Evolutionary conservation across 78 protist species (phyloP).

Genomic region (Anaeramoeba flamelloides): DNA sequence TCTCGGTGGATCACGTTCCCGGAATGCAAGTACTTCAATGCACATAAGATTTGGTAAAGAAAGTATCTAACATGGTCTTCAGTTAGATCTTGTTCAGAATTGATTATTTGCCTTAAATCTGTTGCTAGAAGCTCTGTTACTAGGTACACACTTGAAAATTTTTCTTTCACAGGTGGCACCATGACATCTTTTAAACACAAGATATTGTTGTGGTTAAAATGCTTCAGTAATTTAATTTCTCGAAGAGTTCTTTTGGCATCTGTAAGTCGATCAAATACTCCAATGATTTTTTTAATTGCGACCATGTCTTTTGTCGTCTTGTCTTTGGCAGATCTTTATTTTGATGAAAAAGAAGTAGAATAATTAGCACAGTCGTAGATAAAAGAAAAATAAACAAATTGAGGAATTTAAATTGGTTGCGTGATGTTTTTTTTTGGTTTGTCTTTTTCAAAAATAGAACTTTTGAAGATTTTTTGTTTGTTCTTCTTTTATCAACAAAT

Average conservation of each 20-base stretch:
- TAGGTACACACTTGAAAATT: slow-evolving; percentile 6
- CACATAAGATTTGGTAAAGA: slow-evolving; percentile 78
- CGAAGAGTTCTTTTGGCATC: slow-evolving; percentile 83
- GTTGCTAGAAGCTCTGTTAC: slow-evolving; percentile 82
- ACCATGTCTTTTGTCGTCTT: no score
- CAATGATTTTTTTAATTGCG: slow-evolving; percentile 79
- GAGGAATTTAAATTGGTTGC: no score
- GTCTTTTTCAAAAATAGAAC: no score
- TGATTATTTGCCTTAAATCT: slow-evolving; percentile 73
- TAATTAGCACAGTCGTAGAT: no score
- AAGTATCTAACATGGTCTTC: no score
- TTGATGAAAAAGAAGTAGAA: no score
- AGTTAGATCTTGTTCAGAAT: slow-evolving; percentile 26
- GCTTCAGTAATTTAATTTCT: slow-evolving; percentile 70
- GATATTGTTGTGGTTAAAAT: slow-evolving; percentile 47
- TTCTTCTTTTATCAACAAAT: no score
- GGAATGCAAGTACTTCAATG: slow-evolving; percentile 76
- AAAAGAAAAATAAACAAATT: no score
- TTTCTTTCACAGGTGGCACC: no score
- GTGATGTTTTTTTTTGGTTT: no score
- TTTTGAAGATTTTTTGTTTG: no score
- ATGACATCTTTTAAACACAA: slow-evolving; percentile 2
- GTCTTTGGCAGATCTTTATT: no score
- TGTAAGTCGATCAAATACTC: slow-evolving; percentile 60
- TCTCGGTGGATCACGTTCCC: slow-evolving; percentile 82